Percentiles rank a stretch among this genome's conserved stretches.
These are phyloP conservation scores for Saturnispora serradocipensis DNA, from an alignment of 805 yeast genomes.

Conservation along the genomic window DNA sequence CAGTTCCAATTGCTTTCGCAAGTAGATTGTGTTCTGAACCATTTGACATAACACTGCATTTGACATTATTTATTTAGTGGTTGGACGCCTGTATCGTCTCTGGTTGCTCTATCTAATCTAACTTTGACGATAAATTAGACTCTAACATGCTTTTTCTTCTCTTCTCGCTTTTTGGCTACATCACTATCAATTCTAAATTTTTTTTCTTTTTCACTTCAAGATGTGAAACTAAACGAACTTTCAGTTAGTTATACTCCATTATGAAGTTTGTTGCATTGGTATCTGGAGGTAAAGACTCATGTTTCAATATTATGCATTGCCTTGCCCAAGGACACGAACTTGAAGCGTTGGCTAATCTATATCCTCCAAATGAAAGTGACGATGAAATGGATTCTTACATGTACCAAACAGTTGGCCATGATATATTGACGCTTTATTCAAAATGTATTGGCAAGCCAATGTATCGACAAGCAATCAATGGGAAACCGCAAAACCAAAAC, in stretches of 20 bases:
- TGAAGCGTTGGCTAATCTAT: conserved; percentile 75
- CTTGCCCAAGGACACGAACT: conserved; percentile 78
- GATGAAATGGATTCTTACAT: conserved; percentile 85
- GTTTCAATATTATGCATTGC: conserved; percentile 82
- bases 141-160: neutral
- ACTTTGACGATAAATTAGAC: no score
- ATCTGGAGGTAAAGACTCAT: conserved; percentile 95
- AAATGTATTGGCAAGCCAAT: conserved; percentile 74
- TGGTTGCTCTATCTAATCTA: neutral
- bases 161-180: neutral
- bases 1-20: conserved; percentile 1
- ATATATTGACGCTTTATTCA: conserved; percentile 53
- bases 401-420: conserved; percentile 97
- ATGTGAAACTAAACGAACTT: neutral
- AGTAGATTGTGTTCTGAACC: neutral
- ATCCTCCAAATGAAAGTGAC: conserved; percentile 44
- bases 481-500: conserved; percentile 51
- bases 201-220: neutral
- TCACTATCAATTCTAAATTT: neutral
- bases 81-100: no score
- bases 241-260: neutral
- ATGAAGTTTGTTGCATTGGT: conserved; percentile 92
- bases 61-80: neutral
- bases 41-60: neutral
- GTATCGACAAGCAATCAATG: conserved; percentile 57